These are phyloP conservation scores for Rusavskia elegans DNA, from an alignment of 495 filamentous ascomycete species.

Conservation along the genomic window DNA sequence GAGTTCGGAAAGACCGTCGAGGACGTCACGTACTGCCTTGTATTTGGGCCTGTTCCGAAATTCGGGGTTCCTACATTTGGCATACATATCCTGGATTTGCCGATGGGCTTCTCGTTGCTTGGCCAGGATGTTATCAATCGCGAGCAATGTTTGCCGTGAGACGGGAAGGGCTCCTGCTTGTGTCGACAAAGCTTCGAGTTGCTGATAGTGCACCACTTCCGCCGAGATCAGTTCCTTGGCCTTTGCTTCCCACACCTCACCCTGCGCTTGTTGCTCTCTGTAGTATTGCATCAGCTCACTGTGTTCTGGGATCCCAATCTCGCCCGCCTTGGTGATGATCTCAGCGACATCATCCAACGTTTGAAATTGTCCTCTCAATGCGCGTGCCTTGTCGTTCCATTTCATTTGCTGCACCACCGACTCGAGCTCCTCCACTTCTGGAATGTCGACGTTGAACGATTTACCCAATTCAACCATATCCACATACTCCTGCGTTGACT, in stretches of 20 bases:
- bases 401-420: slow-evolving; percentile 67
- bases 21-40: slow-evolving; percentile 74
- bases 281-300: slow-evolving; percentile 65
- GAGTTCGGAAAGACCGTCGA: slow-evolving; percentile 70
- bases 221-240: slow-evolving; percentile 85
- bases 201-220: slow-evolving; percentile 80
- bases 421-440: slow-evolving; percentile 75
- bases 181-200: slow-evolving; percentile 76
- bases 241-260: slow-evolving; percentile 83
- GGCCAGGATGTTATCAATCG: slow-evolving; percentile 81
- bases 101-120: slow-evolving; percentile 92
- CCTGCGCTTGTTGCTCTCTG: slow-evolving; percentile 55
- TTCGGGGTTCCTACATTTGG: slow-evolving; percentile 58
- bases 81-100: slow-evolving; percentile 64
- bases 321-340: slow-evolving; percentile 57
- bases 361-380: slow-evolving; percentile 38
- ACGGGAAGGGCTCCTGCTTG: slow-evolving; percentile 70
- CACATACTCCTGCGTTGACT: slow-evolving; percentile 60
- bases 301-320: slow-evolving; percentile 57
- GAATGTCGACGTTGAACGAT: slow-evolving; percentile 85
- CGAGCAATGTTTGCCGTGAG: slow-evolving; percentile 58
- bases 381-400: slow-evolving; percentile 69
- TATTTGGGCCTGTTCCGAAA: slow-evolving; percentile 74
- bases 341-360: slow-evolving; percentile 63
- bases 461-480: slow-evolving; percentile 78